Conservation (phyloP, 768 basidiomycete genomes). For the Rubroboletus satanas region DNA sequence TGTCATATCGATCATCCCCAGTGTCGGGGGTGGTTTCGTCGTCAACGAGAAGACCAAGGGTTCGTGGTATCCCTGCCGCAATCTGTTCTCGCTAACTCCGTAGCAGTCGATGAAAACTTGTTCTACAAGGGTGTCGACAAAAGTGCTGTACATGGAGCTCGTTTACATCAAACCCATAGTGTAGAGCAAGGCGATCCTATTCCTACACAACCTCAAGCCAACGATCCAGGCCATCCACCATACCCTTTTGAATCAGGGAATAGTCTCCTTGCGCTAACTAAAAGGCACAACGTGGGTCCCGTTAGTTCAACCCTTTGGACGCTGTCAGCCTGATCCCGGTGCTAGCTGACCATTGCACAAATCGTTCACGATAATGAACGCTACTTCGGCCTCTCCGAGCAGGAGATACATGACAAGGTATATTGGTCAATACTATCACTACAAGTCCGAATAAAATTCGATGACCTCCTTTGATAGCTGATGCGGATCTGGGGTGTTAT, state of each 20-base stretch:
- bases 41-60: constrained; percentile 94
- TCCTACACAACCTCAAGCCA: constrained; percentile 8
- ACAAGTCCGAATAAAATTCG: background rate
- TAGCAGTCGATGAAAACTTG: constrained; percentile 81
- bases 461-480: constrained; percentile 33
- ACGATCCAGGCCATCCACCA: constrained; percentile 58
- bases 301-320: background rate
- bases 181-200: constrained; percentile 27
- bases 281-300: constrained; percentile 71
- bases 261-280: constrained; percentile 69
- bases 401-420: constrained; percentile 73
- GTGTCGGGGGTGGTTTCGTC: constrained; percentile 92
- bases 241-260: constrained; percentile 81
- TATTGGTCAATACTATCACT: background rate
- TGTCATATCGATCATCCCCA: constrained; percentile 16
- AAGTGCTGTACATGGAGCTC: constrained; percentile 69
- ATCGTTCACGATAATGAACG: constrained; percentile 91
- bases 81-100: constrained; percentile 1
- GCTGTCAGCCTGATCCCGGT: constrained; percentile 7
- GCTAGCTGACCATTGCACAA: constrained; percentile 88
- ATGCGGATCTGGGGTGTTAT: constrained; percentile 87
- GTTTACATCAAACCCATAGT: constrained; percentile 63
- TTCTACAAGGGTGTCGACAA: constrained; percentile 94
- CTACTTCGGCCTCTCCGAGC: constrained; percentile 71
- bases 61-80: constrained; percentile 21